phyloP scores from a whole-genome alignment of 768 basidiomycete species.

The Auriscalpium vulgare region DNA sequence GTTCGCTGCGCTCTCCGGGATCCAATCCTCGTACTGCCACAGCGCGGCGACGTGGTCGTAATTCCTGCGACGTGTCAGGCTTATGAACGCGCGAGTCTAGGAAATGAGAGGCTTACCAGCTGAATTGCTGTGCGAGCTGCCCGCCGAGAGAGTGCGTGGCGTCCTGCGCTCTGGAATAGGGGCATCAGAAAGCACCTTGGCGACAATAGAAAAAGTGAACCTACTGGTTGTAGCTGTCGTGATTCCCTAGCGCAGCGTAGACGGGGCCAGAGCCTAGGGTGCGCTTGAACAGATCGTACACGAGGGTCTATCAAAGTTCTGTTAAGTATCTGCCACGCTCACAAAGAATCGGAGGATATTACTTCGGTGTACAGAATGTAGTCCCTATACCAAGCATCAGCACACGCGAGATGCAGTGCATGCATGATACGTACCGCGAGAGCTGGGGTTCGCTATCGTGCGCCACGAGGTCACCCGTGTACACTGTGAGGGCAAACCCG shows the following conservation, averaged over 20 bases:
- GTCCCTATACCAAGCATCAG: conserved; percentile 28
- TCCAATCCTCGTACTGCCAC: conserved; percentile 67
- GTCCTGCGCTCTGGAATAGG: conserved; percentile 41
- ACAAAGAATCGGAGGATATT: neutral
- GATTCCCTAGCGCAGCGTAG: conserved; percentile 70
- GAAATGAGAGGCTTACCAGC: conserved; percentile 37
- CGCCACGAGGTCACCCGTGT: conserved; percentile 67
- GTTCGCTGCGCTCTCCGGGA: conserved; percentile 46
- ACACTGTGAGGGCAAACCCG: conserved; percentile 60
- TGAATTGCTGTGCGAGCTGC: conserved; percentile 49
- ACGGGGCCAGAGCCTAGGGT: conserved; percentile 61
- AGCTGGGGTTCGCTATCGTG: conserved; percentile 63
- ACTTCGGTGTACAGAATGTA: conserved; percentile 62
- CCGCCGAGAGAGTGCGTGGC: conserved; percentile 52
- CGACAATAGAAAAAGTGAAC: conserved; percentile 6
- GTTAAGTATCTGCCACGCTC: neutral
- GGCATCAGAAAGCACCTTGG: neutral
- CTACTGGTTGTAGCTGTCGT: conserved; percentile 65
- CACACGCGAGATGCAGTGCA: too few species aligned
- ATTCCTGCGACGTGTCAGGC: conserved; percentile 38
- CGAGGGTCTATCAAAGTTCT: conserved; percentile 35
- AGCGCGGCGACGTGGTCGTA: conserved; percentile 67
- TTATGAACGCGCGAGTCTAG: neutral
- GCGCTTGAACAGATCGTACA: conserved; percentile 61
- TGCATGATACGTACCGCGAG: conserved; percentile 37